These are phyloP conservation scores for Cymodocea nodosa DNA, from an alignment of 116 monocot species.

Conservation along the genomic window DNA sequence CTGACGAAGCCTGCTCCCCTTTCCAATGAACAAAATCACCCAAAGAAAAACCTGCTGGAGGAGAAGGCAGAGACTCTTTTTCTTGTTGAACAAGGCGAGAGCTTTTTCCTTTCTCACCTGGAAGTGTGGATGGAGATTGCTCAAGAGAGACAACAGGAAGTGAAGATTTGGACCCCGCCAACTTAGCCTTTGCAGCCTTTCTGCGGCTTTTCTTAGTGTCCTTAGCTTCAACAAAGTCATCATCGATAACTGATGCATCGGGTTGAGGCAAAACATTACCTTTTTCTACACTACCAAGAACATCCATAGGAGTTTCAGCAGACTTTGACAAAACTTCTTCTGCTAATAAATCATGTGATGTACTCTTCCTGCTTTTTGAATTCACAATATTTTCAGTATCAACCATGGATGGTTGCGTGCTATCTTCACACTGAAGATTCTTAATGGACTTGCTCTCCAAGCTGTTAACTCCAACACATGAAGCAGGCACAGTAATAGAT, in stretches of 20 bases:
- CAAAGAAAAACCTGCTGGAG: slow-evolving; percentile 69
- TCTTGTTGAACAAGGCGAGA: slow-evolving; percentile 34
- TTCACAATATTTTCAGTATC: slow-evolving; percentile 11
- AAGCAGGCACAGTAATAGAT: slow-evolving; percentile 7
- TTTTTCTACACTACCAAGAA: slow-evolving; percentile 12
- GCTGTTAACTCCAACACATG: slow-evolving; percentile 31
- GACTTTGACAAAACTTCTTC: slow-evolving; percentile 64
- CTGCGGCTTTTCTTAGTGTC: slow-evolving; percentile 71
- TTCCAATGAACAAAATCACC: slow-evolving; percentile 94
- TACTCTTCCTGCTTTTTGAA: slow-evolving; percentile 46
- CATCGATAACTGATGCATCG: slow-evolving; percentile 18
- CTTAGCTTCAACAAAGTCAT: slow-evolving; percentile 89
- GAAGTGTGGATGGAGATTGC: slow-evolving; percentile 11
- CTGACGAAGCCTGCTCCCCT: slow-evolving; percentile 42
- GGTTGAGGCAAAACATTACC: slow-evolving; percentile 11
- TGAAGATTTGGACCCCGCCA: slow-evolving; percentile 37
- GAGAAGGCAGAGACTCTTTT: slow-evolving; percentile 34
- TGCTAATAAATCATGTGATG: slow-evolving; percentile 69
- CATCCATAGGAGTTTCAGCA: slow-evolving; percentile 22
- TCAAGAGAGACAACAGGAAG: slow-evolving; percentile 35
- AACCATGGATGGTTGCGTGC: neutral
- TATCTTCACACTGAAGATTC: slow-evolving; percentile 15
- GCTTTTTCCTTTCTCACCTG: slow-evolving; percentile 34
- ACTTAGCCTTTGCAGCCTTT: slow-evolving; percentile 69
- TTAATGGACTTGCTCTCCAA: slow-evolving; percentile 26